Percentiles rank a stretch among this genome's conserved stretches.
Evolutionary conservation across 768 basidiomycete genomes (phyloP).

Genomic region (Crassisporium funariophilum): DNA sequence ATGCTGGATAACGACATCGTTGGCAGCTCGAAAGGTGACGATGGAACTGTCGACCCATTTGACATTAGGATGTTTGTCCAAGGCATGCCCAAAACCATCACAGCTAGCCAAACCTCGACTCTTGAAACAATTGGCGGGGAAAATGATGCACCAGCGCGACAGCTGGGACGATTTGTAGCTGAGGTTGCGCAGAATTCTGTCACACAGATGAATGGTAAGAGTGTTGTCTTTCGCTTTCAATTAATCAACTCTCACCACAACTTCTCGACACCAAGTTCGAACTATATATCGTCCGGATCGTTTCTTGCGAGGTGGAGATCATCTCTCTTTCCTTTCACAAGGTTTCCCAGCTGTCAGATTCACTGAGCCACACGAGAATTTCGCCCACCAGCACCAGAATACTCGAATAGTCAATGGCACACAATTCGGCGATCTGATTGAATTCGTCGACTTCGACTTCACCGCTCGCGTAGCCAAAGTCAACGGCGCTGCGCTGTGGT

Average conservation of each 20-base stretch:
- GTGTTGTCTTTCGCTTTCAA: background rate
- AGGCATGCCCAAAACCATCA: slow-evolving; percentile 50
- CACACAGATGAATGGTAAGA: slow-evolving; percentile 51
- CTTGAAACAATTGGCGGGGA: slow-evolving; percentile 50
- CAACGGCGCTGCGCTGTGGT: slow-evolving; percentile 55
- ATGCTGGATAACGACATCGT: slow-evolving; percentile 64
- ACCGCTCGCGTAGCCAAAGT: slow-evolving; percentile 51
- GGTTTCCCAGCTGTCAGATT: slow-evolving; percentile 58
- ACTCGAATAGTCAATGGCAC: slow-evolving; percentile 49
- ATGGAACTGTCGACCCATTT: slow-evolving; percentile 46
- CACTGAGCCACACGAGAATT: slow-evolving; percentile 59
- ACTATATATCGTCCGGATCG: slow-evolving; percentile 54
- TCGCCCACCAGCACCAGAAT: slow-evolving; percentile 61
- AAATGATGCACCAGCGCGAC: slow-evolving; percentile 53
- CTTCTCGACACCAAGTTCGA: slow-evolving; percentile 37
- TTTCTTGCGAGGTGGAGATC: slow-evolving; percentile 59
- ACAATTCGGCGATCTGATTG: slow-evolving; percentile 57
- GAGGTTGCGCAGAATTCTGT: slow-evolving; percentile 51
- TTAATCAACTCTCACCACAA: background rate
- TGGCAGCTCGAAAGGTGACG: slow-evolving; percentile 51
- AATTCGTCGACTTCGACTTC: slow-evolving; percentile 59
- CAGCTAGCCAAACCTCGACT: slow-evolving; percentile 33
- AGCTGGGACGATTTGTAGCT: slow-evolving; percentile 53
- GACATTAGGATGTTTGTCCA: slow-evolving; percentile 54
- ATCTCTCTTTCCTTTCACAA: slow-evolving; percentile 47